Base-by-base conservation (phyloP, 1,284 basidiomycete species). In the Pseudozyma thailandica region DNA sequence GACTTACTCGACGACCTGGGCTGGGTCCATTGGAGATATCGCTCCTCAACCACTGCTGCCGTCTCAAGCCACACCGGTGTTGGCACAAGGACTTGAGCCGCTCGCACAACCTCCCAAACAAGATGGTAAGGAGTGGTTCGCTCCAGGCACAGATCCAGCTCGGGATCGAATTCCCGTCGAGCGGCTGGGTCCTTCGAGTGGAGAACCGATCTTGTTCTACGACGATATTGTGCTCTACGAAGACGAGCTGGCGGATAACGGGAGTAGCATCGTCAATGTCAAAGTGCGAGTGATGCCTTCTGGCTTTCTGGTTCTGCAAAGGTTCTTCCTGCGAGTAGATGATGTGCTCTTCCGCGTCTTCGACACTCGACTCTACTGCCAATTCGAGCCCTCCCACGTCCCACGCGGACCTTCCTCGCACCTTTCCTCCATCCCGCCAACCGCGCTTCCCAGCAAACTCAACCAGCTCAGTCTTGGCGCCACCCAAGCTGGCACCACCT, bases 281-380 rank as follows among this genome's bases (percentile, higher is more conserved):
- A 82, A 82, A 39, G 77, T 82, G 12, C 90, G 96, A 55, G 94
- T 98, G 44, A 98, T 98, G 94, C 94, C 95, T 0, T 90, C 90
- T n/a, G 95, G 91, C 48, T 87, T 97, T 73, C 95, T 98, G 83
- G 89, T 98, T 65, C 88, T 99, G 9, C 88, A 90, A 1, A 88
- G 96, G 7, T 93, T 97, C 83, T 93, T 92, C n/a, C 86, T 99
- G 5, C 89, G 96, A 20, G 94, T 99, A 45, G 96, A 99, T 83
- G 88, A 91, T 56, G 96, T 99, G 39, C 87, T 98, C 38, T 98
- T 98, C 85, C 88, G 96, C 38, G 88, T 90, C 35, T 90, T 89
- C 75, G 96, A 99, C 77, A 94, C 94, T 0, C 87, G 96, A 37
- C 85, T 97, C 65, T 99, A 92, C 79, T 91, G 94, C 80, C 89